Percentiles rank a stretch among this genome's conserved stretches.
Evolutionary conservation across 768 basidiomycete species (phyloP).

Genomic region (Amanita pallidorosea): DNA sequence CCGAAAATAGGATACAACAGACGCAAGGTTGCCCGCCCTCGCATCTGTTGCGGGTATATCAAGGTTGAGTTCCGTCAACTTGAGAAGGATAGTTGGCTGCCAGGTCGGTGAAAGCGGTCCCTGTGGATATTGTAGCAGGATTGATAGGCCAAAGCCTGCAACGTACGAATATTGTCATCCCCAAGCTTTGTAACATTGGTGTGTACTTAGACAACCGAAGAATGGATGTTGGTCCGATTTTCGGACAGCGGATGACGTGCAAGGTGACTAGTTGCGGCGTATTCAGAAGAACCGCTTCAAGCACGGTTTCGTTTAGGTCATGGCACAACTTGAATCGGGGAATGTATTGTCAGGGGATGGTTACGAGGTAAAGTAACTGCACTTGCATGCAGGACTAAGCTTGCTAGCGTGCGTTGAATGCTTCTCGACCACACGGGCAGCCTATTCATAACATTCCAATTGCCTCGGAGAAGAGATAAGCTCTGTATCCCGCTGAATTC

Average conservation of each 20-base stretch:
- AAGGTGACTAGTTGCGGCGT: constrained; percentile 46
- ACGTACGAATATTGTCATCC: constrained; percentile 50
- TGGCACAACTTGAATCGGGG: constrained; percentile 35
- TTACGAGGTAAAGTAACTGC: neutral
- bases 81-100: constrained; percentile 24
- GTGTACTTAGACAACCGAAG: constrained; percentile 35
- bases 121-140: neutral
- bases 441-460: constrained; percentile 48
- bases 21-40: constrained; percentile 17
- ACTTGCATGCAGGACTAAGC: constrained; percentile 52
- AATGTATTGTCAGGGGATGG: neutral
- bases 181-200: constrained; percentile 48
- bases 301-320: constrained; percentile 40
- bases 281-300: constrained; percentile 34
- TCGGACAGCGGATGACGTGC: constrained; percentile 51
- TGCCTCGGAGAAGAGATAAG: constrained; percentile 47
- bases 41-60: constrained; percentile 31
- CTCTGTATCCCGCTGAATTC: constrained; percentile 28
- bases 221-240: constrained; percentile 40
- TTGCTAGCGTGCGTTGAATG: constrained; percentile 34
- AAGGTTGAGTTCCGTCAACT: constrained; percentile 40
- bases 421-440: constrained; percentile 46
- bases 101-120: constrained; percentile 9
- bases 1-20: constrained; percentile 22
- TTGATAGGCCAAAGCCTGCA: neutral